Conservation (phyloP, 208 protist genomes). For the Leishmania tarentolae region DNA sequence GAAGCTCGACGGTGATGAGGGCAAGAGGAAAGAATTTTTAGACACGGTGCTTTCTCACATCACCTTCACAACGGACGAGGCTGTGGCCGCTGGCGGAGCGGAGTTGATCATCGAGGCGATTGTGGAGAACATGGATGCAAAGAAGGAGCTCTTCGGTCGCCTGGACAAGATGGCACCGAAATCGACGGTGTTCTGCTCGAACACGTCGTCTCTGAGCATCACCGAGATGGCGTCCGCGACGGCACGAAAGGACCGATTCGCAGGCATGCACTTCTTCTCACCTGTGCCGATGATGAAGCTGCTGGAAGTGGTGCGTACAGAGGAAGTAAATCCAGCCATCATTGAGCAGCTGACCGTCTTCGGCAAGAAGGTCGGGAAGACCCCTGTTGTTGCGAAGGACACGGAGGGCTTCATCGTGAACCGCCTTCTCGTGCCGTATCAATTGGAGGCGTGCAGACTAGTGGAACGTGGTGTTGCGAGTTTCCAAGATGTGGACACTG, state of each 20-base stretch:
- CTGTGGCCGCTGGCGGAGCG: slow-evolving; percentile 34
- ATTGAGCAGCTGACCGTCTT: slow-evolving; percentile 52
- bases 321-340: slow-evolving; percentile 53
- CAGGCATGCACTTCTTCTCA: slow-evolving; percentile 91
- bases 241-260: slow-evolving; percentile 65
- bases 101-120: slow-evolving; percentile 74
- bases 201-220: slow-evolving; percentile 85
- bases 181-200: slow-evolving; percentile 82
- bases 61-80: slow-evolving; percentile 67
- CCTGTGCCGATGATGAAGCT: slow-evolving; percentile 92
- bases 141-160: slow-evolving; percentile 56
- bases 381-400: slow-evolving; percentile 71
- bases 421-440: slow-evolving; percentile 84
- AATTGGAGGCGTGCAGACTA: slow-evolving; percentile 76
- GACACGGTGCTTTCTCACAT: slow-evolving; percentile 42
- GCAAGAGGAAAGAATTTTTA: slow-evolving; percentile 49
- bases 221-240: slow-evolving; percentile 62
- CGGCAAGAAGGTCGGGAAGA: slow-evolving; percentile 65
- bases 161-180: slow-evolving; percentile 58
- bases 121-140: slow-evolving; percentile 63
- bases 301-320: slow-evolving; percentile 82
- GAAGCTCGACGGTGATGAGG: slow-evolving; percentile 49
- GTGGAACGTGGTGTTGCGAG: slow-evolving; percentile 81
- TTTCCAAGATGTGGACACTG: slow-evolving; percentile 80
- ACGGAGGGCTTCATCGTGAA: slow-evolving; percentile 92